Evolutionary conservation across 2,329 filamentous ascomycete genomes (phyloP).

Genomic region (Delphinella strobiligena): DNA sequence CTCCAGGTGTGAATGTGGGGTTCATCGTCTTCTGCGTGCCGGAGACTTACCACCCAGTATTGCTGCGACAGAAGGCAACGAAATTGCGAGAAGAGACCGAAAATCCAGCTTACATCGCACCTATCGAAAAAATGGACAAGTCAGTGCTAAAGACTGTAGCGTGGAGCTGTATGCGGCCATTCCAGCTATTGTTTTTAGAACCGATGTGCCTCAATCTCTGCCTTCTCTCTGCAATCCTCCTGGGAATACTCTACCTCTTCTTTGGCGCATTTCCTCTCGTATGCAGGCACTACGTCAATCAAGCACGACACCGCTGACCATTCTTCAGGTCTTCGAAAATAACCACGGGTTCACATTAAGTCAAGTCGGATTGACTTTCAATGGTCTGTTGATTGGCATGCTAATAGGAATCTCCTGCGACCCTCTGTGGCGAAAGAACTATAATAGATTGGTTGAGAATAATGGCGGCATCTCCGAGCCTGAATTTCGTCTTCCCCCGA

Average conservation of each 20-base stretch:
- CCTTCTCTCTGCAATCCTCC: conserved; percentile 69
- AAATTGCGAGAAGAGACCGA: conserved; percentile 61
- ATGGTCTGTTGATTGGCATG: conserved; percentile 61
- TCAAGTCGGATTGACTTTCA: conserved; percentile 68
- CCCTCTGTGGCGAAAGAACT: conserved; percentile 53
- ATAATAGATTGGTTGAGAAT: conserved; percentile 39
- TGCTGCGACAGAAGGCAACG: conserved; percentile 61
- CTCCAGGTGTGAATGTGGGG: conserved; percentile 48
- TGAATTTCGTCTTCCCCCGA: conserved; percentile 71
- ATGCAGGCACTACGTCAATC: too few species aligned
- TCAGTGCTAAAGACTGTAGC: conserved; percentile 47
- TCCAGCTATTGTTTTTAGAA: conserved; percentile 68
- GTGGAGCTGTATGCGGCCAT: conserved; percentile 50
- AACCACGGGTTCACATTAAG: conserved; percentile 68
- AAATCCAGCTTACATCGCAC: conserved; percentile 63
- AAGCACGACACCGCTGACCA: too few species aligned
- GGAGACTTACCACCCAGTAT: conserved; percentile 68
- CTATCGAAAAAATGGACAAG: conserved; percentile 59
- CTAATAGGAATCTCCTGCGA: conserved; percentile 48
- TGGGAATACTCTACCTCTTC: conserved; percentile 82
- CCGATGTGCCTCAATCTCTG: conserved; percentile 79
- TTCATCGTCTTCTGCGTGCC: conserved; percentile 63
- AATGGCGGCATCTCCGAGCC: conserved; percentile 58
- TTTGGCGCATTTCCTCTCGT: conserved; percentile 74
- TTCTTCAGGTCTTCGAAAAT: conserved; percentile 48